phyloP scores from a whole-genome alignment of 345 rosid species.

The Lepidium aucheri region DNA sequence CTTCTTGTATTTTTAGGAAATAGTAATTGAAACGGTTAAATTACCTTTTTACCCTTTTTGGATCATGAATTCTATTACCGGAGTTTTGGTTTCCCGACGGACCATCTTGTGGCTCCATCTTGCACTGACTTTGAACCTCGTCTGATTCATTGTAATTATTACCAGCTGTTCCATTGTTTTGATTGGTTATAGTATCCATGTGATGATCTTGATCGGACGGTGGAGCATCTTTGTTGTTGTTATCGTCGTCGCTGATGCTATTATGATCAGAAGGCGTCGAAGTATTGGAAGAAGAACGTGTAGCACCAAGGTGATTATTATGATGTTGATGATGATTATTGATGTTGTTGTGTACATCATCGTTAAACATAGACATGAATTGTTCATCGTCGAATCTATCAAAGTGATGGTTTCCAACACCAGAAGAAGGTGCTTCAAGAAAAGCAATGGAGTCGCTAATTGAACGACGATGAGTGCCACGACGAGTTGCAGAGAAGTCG shows the following conservation, averaged over 20 bases:
- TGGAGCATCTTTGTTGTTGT: constrained; percentile 22
- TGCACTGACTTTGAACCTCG: constrained; percentile 61
- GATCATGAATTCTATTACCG: constrained; percentile 47
- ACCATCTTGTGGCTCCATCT: constrained; percentile 25
- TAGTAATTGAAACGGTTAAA: constrained; percentile 22
- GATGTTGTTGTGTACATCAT: constrained; percentile 29
- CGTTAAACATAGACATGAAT: constrained; percentile 76
- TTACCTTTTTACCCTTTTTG: constrained; percentile 90
- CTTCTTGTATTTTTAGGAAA: constrained; percentile 42
- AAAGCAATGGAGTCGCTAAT: constrained; percentile 75
- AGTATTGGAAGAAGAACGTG: constrained; percentile 56
- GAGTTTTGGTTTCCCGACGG: constrained; percentile 26
- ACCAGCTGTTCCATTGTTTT: constrained; percentile 11
- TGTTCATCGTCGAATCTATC: constrained; percentile 80
- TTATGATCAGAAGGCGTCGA: constrained; percentile 81
- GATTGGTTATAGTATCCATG: constrained; percentile 9
- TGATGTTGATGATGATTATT: not conserved
- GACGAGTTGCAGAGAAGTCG: constrained; percentile 63
- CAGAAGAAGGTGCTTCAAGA: constrained; percentile 42
- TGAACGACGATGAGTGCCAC: constrained; percentile 77
- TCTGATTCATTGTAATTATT: constrained; percentile 23
- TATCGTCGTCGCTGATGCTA: constrained; percentile 47
- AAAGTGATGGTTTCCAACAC: constrained; percentile 30
- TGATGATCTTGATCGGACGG: constrained; percentile 31
- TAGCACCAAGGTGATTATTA: constrained; percentile 24